Percentiles rank a stretch among this genome's conserved stretches.
phyloP scores from a whole-genome alignment of 306 rosid genomes.

The Dryas alaskensis region DNA sequence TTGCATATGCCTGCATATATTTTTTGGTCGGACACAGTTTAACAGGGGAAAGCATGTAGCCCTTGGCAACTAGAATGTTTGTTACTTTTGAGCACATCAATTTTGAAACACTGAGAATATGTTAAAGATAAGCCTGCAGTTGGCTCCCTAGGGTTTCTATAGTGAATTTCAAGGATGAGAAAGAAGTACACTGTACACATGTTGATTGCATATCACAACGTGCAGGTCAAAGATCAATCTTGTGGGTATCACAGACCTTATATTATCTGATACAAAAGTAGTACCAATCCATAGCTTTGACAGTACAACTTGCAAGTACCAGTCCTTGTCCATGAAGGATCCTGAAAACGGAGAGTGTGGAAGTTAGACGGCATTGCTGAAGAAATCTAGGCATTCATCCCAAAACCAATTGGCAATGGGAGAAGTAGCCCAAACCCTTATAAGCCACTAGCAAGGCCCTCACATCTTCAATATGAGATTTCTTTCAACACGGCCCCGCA shows the following conservation, averaged over 20 bases:
- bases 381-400: too few species aligned
- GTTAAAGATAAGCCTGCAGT: background rate
- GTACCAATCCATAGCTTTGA: slow-evolving; percentile 20
- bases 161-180: background rate
- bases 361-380: background rate
- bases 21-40: too few species aligned
- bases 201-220: slow-evolving; percentile 4
- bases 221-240: slow-evolving; percentile 45
- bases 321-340: slow-evolving; percentile 16
- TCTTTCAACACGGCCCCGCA: too few species aligned
- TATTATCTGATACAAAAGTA: slow-evolving; percentile 37
- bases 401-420: too few species aligned
- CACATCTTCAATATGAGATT: too few species aligned
- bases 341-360: background rate
- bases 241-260: slow-evolving; percentile 35
- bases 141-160: background rate
- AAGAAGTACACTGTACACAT: background rate
- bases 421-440: too few species aligned
- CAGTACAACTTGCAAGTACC: background rate
- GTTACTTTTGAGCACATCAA: background rate
- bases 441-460: too few species aligned
- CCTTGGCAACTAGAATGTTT: background rate
- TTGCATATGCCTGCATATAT: background rate
- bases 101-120: background rate
- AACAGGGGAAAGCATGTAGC: background rate